A percentile compares a stretch with the other conserved stretches of the same genome.
These are phyloP conservation scores for Kazachstania sp. DNA, from an alignment of 1,139 yeast species.

Conservation along the genomic window DNA sequence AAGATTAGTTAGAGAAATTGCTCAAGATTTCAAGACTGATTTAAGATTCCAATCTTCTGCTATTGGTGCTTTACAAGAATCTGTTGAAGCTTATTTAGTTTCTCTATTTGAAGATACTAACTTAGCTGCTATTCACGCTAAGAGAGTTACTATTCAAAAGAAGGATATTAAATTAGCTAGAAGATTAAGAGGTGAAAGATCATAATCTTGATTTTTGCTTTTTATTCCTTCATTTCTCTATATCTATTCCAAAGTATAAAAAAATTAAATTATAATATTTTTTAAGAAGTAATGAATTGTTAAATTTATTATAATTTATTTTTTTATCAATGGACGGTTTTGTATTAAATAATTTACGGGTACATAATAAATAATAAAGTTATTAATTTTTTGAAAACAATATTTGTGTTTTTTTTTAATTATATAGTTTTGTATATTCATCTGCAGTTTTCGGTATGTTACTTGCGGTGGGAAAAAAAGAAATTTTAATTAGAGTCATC, in stretches of 20 bases:
- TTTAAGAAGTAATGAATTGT: neutral
- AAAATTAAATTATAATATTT: too few species aligned
- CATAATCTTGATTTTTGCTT: conserved; percentile 32
- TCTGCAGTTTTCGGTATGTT: too few species aligned
- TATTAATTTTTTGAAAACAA: neutral
- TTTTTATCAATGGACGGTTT: neutral
- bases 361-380: conserved; percentile 2
- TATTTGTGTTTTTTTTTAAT: too few species aligned
- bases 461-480: too few species aligned
- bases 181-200: conserved; percentile 98
- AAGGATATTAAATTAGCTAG: conserved; percentile 98
- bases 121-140: conserved; percentile 98
- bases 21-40: conserved; percentile 97
- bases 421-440: too few species aligned
- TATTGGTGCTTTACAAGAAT: conserved; percentile 97
- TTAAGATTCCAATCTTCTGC: conserved; percentile 98
- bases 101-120: conserved; percentile 93
- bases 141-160: conserved; percentile 99
- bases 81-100: conserved; percentile 93
- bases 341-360: conserved; percentile 3
- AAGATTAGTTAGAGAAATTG: conserved; percentile 96
- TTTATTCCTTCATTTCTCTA: neutral
- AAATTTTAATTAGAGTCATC: too few species aligned
- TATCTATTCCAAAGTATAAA: neutral
- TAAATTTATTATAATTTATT: neutral